Evolutionary conservation across 1,139 yeast species (phyloP).

Genomic region (Suhomyces yuchorum): DNA sequence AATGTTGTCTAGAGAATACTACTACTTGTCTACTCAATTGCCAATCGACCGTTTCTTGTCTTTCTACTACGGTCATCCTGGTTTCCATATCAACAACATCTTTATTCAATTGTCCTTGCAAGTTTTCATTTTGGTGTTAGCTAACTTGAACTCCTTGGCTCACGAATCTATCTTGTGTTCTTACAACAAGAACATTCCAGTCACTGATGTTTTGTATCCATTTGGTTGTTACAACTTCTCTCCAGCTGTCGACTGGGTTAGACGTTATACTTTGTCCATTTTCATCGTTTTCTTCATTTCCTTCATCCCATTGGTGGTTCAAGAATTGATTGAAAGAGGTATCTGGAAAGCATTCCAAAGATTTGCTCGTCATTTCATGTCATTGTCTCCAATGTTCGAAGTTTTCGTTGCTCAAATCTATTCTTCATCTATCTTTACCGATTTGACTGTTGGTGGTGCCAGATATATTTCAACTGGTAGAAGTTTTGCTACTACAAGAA

Average conservation of each 20-base stretch:
- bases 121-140: conserved; percentile 85
- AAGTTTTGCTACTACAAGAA: conserved; percentile 98
- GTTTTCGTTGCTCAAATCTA: conserved; percentile 98
- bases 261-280: conserved; percentile 96
- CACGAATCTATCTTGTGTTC: conserved; percentile 86
- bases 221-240: conserved; percentile 89
- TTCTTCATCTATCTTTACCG: conserved; percentile 86
- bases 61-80: conserved; percentile 98
- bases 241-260: conserved; percentile 94
- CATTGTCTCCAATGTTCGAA: conserved; percentile 95
- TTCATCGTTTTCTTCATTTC: conserved; percentile 98
- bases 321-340: conserved; percentile 97
- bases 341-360: conserved; percentile 93
- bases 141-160: conserved; percentile 88
- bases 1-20: conserved; percentile 97
- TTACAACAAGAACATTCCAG: conserved; percentile 81
- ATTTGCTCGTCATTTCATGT: conserved; percentile 83
- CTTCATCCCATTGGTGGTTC: conserved; percentile 92
- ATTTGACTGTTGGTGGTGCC: conserved; percentile 98
- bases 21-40: conserved; percentile 94
- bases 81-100: conserved; percentile 97
- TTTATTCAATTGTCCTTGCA: conserved; percentile 94
- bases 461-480: conserved; percentile 99
- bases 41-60: conserved; percentile 97
- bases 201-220: conserved; percentile 83